Percentiles rank a stretch among this genome's conserved stretches.
Evolutionary conservation across 345 rosid genomes (phyloP).

Genomic region (Angophora floribunda): DNA sequence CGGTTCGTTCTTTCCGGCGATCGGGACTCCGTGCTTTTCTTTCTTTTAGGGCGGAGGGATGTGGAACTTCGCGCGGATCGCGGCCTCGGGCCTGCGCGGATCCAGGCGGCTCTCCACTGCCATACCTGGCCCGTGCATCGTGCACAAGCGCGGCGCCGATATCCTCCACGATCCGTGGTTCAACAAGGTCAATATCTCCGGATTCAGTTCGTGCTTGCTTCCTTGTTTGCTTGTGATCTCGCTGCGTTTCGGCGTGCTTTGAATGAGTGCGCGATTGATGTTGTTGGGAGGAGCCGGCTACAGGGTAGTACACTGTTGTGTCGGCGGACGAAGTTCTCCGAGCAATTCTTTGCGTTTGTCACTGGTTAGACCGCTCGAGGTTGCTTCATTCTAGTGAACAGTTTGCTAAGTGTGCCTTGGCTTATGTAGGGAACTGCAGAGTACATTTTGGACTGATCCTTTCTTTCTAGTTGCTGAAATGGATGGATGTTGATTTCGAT

Average conservation of each 20-base stretch:
- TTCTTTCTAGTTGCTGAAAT: background rate
- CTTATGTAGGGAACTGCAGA: background rate
- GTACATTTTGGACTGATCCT: background rate
- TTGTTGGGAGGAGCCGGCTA: background rate
- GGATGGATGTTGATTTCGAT: background rate
- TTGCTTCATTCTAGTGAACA: background rate
- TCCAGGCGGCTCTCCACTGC: constrained; percentile 61
- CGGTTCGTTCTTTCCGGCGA: background rate
- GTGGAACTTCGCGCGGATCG: constrained; percentile 54
- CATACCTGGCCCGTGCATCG: constrained; percentile 89
- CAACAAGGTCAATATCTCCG: constrained; percentile 51
- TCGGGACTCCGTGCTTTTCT: background rate
- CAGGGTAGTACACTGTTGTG: background rate
- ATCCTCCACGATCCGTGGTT: constrained; percentile 99
- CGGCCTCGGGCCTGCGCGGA: constrained; percentile 33
- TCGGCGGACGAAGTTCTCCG: background rate
- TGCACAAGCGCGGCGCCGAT: constrained; percentile 96
- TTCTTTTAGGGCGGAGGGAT: background rate
- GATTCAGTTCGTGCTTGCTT: background rate
- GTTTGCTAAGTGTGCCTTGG: background rate
- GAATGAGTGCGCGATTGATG: background rate
- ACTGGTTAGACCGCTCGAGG: background rate
- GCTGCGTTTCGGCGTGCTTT: background rate
- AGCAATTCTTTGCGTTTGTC: background rate
- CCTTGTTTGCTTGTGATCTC: background rate